A percentile compares a stretch with the other conserved stretches of the same genome.
These are phyloP conservation scores for Dioscorea alata DNA, from an alignment of 106 monocot species.

Conservation along the genomic window DNA sequence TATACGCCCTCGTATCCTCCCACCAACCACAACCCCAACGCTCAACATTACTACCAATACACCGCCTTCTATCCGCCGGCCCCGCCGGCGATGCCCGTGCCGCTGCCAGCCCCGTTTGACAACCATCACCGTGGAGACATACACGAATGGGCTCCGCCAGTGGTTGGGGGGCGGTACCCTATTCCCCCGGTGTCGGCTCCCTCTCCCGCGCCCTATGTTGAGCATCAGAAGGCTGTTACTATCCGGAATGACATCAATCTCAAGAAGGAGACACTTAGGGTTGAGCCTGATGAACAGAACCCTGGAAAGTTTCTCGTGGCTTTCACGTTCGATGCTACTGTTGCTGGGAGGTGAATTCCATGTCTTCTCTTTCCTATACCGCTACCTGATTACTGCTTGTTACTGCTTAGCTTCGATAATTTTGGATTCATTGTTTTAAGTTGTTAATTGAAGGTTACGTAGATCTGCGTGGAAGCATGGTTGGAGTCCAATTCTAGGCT, in stretches of 20 bases:
- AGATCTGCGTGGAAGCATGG: too few species aligned
- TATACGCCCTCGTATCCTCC: constrained; percentile 62
- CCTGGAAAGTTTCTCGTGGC: constrained; percentile 58
- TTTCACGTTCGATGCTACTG: constrained; percentile 88
- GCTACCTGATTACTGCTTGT: too few species aligned
- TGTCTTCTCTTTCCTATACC: not conserved
- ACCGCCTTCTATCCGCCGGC: constrained; percentile 49
- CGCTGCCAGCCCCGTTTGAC: constrained; percentile 60
- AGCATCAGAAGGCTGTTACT: constrained; percentile 92
- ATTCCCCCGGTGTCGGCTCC: constrained; percentile 3
- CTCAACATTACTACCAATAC: constrained; percentile 42
- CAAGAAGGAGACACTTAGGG: constrained; percentile 86
- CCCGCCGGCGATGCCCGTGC: constrained; percentile 36
- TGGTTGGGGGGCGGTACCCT: constrained; percentile 3
- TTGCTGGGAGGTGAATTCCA: constrained; percentile 43
- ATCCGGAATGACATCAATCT: constrained; percentile 86
- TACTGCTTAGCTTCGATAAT: too few species aligned
- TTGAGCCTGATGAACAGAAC: constrained; percentile 75
- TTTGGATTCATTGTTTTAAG: too few species aligned
- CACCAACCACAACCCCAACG: constrained; percentile 53
- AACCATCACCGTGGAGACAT: constrained; percentile 36
- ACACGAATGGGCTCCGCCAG: not conserved
- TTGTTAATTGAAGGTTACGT: too few species aligned
- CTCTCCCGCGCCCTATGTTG: constrained; percentile 44
- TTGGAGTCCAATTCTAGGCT: too few species aligned